A percentile compares a stretch with the other conserved stretches of the same genome.
These are phyloP conservation scores for Coccomyxa subellipsoidea DNA, from an alignment of 163 green algal species.

Conservation along the genomic window DNA sequence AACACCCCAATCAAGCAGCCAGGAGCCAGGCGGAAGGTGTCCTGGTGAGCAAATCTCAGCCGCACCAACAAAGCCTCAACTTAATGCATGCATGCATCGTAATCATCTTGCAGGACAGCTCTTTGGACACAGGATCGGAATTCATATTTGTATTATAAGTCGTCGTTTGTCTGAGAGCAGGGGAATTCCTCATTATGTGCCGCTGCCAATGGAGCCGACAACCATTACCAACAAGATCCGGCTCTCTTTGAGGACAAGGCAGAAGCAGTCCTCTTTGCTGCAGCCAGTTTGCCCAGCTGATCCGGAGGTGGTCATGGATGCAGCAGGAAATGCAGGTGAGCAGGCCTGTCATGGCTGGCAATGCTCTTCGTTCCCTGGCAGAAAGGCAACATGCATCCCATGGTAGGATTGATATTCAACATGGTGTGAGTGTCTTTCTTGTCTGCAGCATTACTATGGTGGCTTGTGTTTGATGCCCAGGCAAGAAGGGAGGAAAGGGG, in stretches of 20 bases:
- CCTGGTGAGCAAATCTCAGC: not conserved
- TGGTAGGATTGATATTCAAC: no score
- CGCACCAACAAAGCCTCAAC: not conserved
- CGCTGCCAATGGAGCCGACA: not conserved
- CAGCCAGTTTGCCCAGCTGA: no score
- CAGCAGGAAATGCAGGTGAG: no score
- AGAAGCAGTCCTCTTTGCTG: not conserved
- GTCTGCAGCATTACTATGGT: no score
- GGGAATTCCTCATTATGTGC: not conserved
- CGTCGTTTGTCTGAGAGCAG: not conserved
- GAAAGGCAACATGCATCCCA: no score
- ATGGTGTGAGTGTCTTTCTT: no score
- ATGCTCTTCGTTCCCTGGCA: no score
- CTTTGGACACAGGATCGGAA: not conserved
- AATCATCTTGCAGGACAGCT: not conserved
- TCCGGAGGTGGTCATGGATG: no score
- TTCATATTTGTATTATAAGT: not conserved
- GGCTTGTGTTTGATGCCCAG: not conserved
- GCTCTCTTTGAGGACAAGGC: not conserved
- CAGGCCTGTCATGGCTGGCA: no score
- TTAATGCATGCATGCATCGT: not conserved
- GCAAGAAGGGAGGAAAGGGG: not conserved
- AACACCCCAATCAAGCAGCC: not conserved
- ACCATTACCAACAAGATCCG: not conserved
- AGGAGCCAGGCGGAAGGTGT: not conserved